Evolutionary conservation across 306 rosid genomes (phyloP), one percentile per base, ranked within the genome.

Genomic region (Pueraria montana): DNA sequence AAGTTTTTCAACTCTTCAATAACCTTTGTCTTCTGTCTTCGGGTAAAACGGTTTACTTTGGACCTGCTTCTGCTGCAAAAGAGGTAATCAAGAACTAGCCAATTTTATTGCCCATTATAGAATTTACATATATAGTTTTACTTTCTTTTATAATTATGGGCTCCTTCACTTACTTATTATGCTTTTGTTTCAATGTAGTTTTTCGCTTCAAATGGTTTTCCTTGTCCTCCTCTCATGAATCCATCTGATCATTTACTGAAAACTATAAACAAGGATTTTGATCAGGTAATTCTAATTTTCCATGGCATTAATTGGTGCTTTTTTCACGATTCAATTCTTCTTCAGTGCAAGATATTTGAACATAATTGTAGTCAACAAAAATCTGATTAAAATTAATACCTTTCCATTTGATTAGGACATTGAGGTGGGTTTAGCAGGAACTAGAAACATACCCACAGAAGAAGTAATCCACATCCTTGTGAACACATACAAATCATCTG

Each of bases 221-320:
- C 92, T 0, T 88, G 95, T 46, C 89, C 92, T 11, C 11, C 89
- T 20, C 84, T 88, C 42, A 88, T 86, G 64, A 93, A 91, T 61
- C 91, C 92, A 6, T 87, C 94, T 13, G 97, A 93, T 80, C 97
- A 93, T 82, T 88, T 83, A 72, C 86, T 93, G 24, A 89, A 88
- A 83, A 91, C 92, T 27, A 88, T 89, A 78, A 93, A 93, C 87
- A 93, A 91, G 85, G 95, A 93, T 76, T 93, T 93, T 17, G 91
- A 88, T 59, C 81, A 50, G 82, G 97, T 90, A 86, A 49, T 83
- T n/a, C 45, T 11, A 40, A 11, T 43, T 18, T 40, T 20, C 27
- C 50, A 16, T 38, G 49, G 13, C 20, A 64, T 27, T n/a, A n/a
- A n/a, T n/a, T 62, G 40, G 18, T 14, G 18, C 30, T 61, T 62